Percentiles rank a stretch among this genome's conserved stretches.
Conservation (phyloP, 768 basidiomycete species). For the Suillus weaverae region DNA sequence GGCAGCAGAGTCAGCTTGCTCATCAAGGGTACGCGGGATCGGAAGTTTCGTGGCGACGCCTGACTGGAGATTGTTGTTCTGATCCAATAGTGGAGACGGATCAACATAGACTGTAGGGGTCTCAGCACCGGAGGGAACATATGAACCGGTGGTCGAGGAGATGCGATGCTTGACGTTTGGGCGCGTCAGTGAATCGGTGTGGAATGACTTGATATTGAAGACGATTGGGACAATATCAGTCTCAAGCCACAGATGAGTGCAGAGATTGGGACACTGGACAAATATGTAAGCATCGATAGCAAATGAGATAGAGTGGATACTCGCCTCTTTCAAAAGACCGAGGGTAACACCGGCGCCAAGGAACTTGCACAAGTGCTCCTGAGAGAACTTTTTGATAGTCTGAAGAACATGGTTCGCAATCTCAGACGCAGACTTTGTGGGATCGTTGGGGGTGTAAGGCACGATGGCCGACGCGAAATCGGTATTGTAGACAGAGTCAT, state of each 20-base stretch:
- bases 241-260: slow-evolving; percentile 82
- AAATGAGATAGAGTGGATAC: slow-evolving; percentile 13
- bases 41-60: slow-evolving; percentile 60
- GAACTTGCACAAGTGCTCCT: slow-evolving; percentile 83
- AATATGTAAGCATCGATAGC: slow-evolving; percentile 19
- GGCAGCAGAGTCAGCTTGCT: slow-evolving; percentile 84
- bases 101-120: slow-evolving; percentile 74
- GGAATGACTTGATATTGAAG: slow-evolving; percentile 83
- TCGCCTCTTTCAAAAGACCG: slow-evolving; percentile 66
- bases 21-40: slow-evolving; percentile 74
- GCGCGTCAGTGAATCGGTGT: slow-evolving; percentile 74
- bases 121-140: slow-evolving; percentile 73
- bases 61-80: slow-evolving; percentile 40
- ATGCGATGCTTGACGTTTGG: slow-evolving; percentile 83
- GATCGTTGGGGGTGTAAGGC: slow-evolving; percentile 49
- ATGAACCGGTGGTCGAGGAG: slow-evolving; percentile 77
- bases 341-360: slow-evolving; percentile 80
- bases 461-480: slow-evolving; percentile 67
- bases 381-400: slow-evolving; percentile 69
- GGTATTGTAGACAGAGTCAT: slow-evolving; percentile 84
- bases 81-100: slow-evolving; percentile 46
- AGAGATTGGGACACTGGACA: slow-evolving; percentile 70
- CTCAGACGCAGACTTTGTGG: slow-evolving; percentile 54
- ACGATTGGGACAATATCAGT: slow-evolving; percentile 83
- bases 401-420: slow-evolving; percentile 67